A percentile compares a stretch with the other conserved stretches of the same genome.
Evolutionary conservation across 129 eudicot species (phyloP).

Genomic region (Tagetes patula): DNA sequence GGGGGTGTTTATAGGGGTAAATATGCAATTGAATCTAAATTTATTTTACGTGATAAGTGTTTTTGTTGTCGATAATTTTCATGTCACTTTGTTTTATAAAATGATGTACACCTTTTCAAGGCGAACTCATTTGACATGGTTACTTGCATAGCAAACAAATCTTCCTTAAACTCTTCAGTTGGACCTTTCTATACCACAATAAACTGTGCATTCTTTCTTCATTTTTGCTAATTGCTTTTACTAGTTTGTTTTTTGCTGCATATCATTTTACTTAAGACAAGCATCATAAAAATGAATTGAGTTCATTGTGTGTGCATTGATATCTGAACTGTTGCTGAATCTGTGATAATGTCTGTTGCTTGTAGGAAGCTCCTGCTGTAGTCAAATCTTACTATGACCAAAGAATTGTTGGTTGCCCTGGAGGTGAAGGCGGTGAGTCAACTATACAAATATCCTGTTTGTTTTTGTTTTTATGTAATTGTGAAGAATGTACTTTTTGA

Average conservation of each 20-base stretch:
- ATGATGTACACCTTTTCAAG: neutral
- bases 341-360: constrained; percentile 19
- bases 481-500: neutral
- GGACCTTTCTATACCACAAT: neutral
- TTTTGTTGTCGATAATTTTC: neutral
- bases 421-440: constrained; percentile 84
- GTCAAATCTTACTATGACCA: constrained; percentile 73
- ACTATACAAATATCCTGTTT: neutral
- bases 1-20: no score
- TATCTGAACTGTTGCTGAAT: constrained; percentile 9
- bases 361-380: constrained; percentile 84
- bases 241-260: neutral
- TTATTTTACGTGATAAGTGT: neutral
- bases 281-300: neutral
- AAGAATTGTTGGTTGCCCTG: constrained; percentile 96
- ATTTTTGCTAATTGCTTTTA: neutral
- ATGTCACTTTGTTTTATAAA: neutral
- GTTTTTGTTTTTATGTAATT: neutral
- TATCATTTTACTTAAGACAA: neutral
- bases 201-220: neutral
- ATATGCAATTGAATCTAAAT: no score
- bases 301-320: neutral
- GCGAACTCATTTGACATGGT: neutral
- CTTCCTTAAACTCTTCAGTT: neutral
- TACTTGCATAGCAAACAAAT: neutral